Base-by-base conservation (phyloP, 2,329 filamentous ascomycete species). In the Apiospora arundinis region DNA sequence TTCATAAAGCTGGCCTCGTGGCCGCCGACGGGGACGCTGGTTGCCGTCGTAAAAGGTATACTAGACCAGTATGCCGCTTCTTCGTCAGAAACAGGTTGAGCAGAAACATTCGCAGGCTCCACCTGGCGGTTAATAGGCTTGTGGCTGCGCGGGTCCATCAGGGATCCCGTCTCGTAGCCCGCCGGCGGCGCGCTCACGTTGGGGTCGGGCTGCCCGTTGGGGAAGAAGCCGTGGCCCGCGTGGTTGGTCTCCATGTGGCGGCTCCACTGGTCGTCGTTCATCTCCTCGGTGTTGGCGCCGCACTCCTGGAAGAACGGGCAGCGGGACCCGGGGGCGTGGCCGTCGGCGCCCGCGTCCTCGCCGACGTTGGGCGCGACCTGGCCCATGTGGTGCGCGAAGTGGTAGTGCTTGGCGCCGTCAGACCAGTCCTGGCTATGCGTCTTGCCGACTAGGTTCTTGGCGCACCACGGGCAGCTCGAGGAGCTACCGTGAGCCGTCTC, bases 301-400 rank as follows among this genome's bases (percentile, higher is more conserved):
- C 70, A 71, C 16, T 69, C 44, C 18, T 21, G 7, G 45, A 9
- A 71, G 14, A 23, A 45, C 11, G 70, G 70, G 37, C 70, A 71
- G 23, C 25, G 68, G 5, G 12, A 6, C 45, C 45, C 67, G 9
- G 42, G 14, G n/a, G 46, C 11, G 21, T 4, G 5, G 32, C 32
- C 60, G 18, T 18, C 52, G 11, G 8, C 25, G 4, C 42, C 48
- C 25, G 11, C 21, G 7, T 37, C 52, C 18, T 8, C 9, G 18
- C 16, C 1, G 18, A 40, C 32, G 21, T 8, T 2, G 4, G 56
- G 44, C 44, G 70, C 21, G n/a, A 66, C 37, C 49, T 60, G 67
- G 46, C 48, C 56, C 70, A 71, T 71, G 49, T 71, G 70, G 14
- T 45, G n/a, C 7, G 67, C 67, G 48, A 69, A 71, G 60, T 71